A percentile compares a stretch with the other conserved stretches of the same genome.
phyloP scores from a whole-genome alignment of 768 basidiomycete species.

The Lactifluus pinguis region DNA sequence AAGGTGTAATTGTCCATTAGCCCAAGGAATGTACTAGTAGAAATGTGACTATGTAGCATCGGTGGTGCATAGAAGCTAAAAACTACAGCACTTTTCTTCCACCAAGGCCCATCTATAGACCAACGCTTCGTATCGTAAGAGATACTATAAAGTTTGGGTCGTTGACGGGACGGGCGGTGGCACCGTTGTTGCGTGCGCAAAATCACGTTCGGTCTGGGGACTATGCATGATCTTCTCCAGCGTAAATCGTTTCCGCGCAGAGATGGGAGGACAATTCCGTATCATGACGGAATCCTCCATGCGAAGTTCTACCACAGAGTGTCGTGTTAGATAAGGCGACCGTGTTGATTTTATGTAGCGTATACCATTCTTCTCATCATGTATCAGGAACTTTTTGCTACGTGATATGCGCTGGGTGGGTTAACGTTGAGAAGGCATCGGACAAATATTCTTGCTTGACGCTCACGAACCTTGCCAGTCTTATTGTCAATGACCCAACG shows the following conservation, averaged over 20 bases:
- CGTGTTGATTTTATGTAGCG: conserved; percentile 23
- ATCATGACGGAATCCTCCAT: conserved; percentile 66
- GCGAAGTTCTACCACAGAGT: conserved; percentile 42
- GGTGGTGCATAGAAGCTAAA: background rate
- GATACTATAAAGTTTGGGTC: background rate
- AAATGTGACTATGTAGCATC: background rate
- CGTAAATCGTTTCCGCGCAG: conserved; percentile 68
- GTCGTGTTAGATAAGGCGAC: conserved; percentile 4
- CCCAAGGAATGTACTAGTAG: background rate
- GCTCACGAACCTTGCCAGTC: conserved; percentile 60
- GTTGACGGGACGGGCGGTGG: background rate
- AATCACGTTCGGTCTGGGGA: conserved; percentile 43
- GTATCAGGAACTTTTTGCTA: conserved; percentile 70
- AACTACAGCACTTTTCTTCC: background rate
- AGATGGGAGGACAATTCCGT: conserved; percentile 74
- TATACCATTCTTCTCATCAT: conserved; percentile 68
- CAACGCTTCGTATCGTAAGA: background rate
- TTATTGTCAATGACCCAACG: conserved; percentile 61
- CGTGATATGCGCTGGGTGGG: conserved; percentile 53
- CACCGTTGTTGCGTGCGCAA: background rate
- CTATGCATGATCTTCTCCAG: conserved; percentile 60
- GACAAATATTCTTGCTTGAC: background rate
- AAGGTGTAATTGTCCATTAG: background rate
- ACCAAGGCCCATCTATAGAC: background rate
- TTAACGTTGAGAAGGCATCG: conserved; percentile 7